Evolutionary conservation across 2,329 filamentous ascomycete genomes (phyloP).

Genomic region (Didymellaceae sp.): DNA sequence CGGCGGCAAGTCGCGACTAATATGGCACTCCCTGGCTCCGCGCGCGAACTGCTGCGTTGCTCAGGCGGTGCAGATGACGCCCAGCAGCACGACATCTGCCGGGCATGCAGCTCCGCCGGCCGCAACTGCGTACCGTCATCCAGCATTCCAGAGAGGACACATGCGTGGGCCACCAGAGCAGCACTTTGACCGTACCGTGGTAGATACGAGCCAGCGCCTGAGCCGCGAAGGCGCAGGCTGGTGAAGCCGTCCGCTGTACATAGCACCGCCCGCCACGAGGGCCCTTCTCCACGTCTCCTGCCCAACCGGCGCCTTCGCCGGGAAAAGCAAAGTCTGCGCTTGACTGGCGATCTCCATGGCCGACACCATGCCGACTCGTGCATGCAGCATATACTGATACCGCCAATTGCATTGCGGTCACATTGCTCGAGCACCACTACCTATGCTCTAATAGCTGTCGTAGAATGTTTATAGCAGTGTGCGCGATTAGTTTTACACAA

Average conservation of each 20-base stretch:
- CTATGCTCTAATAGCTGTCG: neutral
- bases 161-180: constrained; percentile 17
- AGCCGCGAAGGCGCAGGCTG: constrained; percentile 3
- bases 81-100: constrained; percentile 19
- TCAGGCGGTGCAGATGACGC: constrained; percentile 22
- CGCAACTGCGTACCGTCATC: constrained; percentile 4
- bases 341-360: constrained; percentile 12
- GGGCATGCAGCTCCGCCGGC: constrained; percentile 2
- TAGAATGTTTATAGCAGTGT: neutral
- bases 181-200: constrained; percentile 14
- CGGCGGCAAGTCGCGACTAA: constrained; percentile 47
- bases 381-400: constrained; percentile 9
- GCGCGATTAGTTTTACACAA: neutral
- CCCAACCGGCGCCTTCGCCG: constrained; percentile 34
- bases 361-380: constrained; percentile 14
- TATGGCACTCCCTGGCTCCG: constrained; percentile 35
- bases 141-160: constrained; percentile 20
- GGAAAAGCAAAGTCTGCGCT: constrained; percentile 18
- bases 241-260: constrained; percentile 31
- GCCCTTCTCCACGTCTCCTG: constrained; percentile 22
- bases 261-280: constrained; percentile 35
- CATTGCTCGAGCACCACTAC: constrained; percentile 4
- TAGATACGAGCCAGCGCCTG: constrained; percentile 1
- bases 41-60: constrained; percentile 28
- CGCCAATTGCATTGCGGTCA: neutral